These are phyloP conservation scores for Paramecium caudatum DNA, from an alignment of 73 alveolate species.

Conservation along the genomic window DNA sequence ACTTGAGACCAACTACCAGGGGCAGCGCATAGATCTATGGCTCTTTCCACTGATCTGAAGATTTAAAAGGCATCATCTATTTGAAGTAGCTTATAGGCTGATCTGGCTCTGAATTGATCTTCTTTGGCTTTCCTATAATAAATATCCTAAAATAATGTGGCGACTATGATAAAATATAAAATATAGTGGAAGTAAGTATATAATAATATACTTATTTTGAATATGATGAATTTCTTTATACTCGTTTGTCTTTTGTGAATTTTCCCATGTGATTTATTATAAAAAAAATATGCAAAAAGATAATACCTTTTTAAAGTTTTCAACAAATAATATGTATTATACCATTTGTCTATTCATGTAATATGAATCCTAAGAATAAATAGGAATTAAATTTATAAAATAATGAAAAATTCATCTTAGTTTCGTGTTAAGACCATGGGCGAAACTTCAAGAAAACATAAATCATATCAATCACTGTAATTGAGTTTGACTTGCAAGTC, in stretches of 20 bases:
- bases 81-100: constrained; percentile 95
- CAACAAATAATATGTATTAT: not conserved
- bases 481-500: constrained; percentile 40
- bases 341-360: not conserved
- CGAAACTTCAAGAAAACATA: not conserved
- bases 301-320: not conserved
- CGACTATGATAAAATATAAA: not conserved
- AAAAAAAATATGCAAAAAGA: not conserved
- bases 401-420: constrained; percentile 28
- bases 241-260: constrained; percentile 77
- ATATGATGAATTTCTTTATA: constrained; percentile 71
- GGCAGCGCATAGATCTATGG: constrained; percentile 98
- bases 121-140: constrained; percentile 97
- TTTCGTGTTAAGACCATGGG: constrained; percentile 1
- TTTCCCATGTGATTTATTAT: constrained; percentile 55
- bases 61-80: constrained; percentile 92
- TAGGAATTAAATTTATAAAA: not conserved
- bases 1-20: constrained; percentile 99
- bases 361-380: not conserved
- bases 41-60: constrained; percentile 87
- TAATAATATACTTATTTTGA: constrained; percentile 69
- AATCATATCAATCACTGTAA: not conserved
- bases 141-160: constrained; percentile 83
- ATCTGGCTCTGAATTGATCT: constrained; percentile 97
- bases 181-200: not conserved